Conservation (phyloP, 805 yeast species). For the Cyberlindnera maclurae region DNA sequence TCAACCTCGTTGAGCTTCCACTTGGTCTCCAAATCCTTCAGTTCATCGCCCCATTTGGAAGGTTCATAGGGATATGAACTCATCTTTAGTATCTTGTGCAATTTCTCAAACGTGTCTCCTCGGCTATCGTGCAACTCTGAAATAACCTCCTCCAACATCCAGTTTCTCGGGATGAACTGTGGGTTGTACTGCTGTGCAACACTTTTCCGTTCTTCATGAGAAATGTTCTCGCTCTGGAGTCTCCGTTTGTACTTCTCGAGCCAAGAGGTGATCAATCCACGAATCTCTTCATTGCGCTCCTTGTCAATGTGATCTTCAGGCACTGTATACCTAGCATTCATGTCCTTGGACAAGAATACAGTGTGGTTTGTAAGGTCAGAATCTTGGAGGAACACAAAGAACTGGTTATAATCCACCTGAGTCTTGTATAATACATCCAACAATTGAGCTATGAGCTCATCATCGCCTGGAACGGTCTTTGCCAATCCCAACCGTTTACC, state of each 20-base stretch:
- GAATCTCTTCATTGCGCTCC: constrained; percentile 35
- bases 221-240: constrained; percentile 29
- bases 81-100: constrained; percentile 65
- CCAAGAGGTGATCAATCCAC: constrained; percentile 42
- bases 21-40: constrained; percentile 47
- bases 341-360: constrained; percentile 23
- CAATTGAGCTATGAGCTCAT: constrained; percentile 29
- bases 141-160: constrained; percentile 83
- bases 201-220: constrained; percentile 33
- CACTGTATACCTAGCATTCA: constrained; percentile 13
- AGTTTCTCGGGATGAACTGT: constrained; percentile 70
- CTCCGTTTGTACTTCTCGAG: constrained; percentile 40
- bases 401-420: constrained; percentile 71
- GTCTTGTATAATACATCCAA: constrained; percentile 53
- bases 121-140: constrained; percentile 43
- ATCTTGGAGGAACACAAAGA: constrained; percentile 60
- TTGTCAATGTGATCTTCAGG: constrained; percentile 27
- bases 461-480: constrained; percentile 31
- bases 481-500: constrained; percentile 64
- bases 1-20: constrained; percentile 52
- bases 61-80: constrained; percentile 66
- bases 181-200: constrained; percentile 58
- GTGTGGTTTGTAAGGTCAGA: constrained; percentile 30
- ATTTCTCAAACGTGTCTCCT: constrained; percentile 40
- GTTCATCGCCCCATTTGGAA: constrained; percentile 58